Percentiles rank a stretch among this genome's conserved stretches.
These are phyloP conservation scores for Turnera subulata DNA, from an alignment of 345 rosid species.

Conservation along the genomic window DNA sequence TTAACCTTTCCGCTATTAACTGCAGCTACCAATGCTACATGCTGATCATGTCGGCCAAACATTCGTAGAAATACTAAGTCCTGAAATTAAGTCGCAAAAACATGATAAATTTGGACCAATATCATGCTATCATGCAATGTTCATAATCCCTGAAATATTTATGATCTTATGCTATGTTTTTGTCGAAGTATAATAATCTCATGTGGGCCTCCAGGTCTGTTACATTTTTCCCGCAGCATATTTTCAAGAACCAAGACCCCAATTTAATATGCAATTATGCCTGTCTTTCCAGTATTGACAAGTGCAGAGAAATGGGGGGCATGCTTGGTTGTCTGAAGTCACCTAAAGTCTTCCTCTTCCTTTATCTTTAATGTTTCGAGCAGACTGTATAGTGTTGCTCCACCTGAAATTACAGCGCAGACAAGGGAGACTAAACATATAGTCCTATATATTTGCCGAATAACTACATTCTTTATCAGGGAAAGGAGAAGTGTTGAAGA, in stretches of 20 bases:
- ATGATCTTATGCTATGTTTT: not conserved
- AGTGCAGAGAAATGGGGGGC: too few species aligned
- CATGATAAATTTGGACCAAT: not conserved
- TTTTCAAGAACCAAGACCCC: too few species aligned
- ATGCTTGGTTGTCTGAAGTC: not conserved
- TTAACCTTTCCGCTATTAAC: conserved; percentile 77
- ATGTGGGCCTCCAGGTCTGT: not conserved
- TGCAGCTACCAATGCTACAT: conserved; percentile 62
- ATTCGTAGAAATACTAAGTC: conserved; percentile 84
- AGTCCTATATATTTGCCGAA: not conserved
- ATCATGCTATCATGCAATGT: not conserved
- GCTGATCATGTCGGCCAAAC: conserved; percentile 79
- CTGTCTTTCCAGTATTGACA: too few species aligned
- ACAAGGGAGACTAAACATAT: conserved; percentile 8
- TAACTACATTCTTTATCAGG: not conserved
- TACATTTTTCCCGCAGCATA: too few species aligned
- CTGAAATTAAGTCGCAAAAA: conserved; percentile 38
- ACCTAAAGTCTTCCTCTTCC: conserved; percentile 83
- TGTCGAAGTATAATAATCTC: too few species aligned
- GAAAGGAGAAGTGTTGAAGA: not conserved
- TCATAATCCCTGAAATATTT: too few species aligned
- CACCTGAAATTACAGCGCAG: conserved; percentile 47
- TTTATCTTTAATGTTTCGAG: conserved; percentile 84
- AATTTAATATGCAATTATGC: too few species aligned
- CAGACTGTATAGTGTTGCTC: conserved; percentile 65